A percentile compares a stretch with the other conserved stretches of the same genome.
Evolutionary conservation across 768 basidiomycete genomes (phyloP).

Genomic region (Lentinus tigrinus): DNA sequence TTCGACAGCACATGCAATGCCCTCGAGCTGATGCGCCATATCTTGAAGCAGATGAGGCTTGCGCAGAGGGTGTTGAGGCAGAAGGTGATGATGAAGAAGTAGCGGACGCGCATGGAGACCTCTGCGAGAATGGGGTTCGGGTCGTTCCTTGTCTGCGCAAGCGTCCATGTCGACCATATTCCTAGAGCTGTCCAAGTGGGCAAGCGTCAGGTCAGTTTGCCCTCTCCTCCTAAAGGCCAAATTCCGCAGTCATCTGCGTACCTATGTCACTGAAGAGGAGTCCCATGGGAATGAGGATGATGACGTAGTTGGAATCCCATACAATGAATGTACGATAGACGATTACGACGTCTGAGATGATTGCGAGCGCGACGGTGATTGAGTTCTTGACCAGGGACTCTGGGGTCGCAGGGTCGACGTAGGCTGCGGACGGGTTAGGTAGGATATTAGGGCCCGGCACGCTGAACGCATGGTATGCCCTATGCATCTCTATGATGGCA

Average conservation of each 20-base stretch:
- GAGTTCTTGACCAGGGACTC: slow-evolving; percentile 1
- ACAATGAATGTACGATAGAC: slow-evolving; percentile 1
- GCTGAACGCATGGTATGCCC: background rate
- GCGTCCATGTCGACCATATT: slow-evolving; percentile 3
- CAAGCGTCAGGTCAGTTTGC: too few relatives aligned
- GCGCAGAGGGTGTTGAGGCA: slow-evolving; percentile 6
- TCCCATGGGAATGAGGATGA: background rate
- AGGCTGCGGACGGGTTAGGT: background rate
- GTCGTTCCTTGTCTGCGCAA: background rate
- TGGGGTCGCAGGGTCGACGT: background rate
- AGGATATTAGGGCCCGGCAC: background rate
- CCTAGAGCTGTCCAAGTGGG: background rate
- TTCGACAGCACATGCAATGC: background rate
- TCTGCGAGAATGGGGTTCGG: background rate
- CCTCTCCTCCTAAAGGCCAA: too few relatives aligned
- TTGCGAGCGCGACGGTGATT: background rate
- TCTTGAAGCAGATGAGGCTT: slow-evolving; percentile 3
- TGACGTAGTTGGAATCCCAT: background rate
- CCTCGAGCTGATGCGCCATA: background rate
- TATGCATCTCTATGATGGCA: background rate
- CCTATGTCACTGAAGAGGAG: background rate
- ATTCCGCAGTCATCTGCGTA: background rate
- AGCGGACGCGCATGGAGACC: slow-evolving; percentile 6
- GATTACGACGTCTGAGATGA: slow-evolving; percentile 5
- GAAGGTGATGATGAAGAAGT: slow-evolving; percentile 12